Percentiles rank a stretch among this genome's conserved stretches.
Evolutionary conservation across 176 grass and related monocot genomes (phyloP).

Genomic region (Oryza officinalis): DNA sequence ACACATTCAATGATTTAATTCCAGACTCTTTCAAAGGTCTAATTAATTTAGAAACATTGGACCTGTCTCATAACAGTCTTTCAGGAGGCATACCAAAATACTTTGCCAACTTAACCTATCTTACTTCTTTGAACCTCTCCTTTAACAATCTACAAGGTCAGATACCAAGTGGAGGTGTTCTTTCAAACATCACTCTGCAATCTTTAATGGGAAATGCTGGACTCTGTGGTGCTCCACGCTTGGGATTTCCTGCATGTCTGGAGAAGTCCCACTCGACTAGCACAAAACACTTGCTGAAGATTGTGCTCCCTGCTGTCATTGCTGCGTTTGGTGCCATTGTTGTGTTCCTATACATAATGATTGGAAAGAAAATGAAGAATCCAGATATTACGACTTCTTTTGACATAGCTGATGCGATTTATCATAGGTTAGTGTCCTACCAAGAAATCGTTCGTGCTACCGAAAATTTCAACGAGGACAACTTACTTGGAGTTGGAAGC

Average conservation of each 20-base stretch:
- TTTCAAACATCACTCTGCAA: not conserved
- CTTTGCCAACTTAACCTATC: not conserved
- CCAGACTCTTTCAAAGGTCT: not conserved
- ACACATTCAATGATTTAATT: not conserved
- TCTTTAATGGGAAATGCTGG: not conserved
- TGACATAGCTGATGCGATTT: not conserved
- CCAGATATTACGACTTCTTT: not conserved
- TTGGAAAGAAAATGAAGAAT: not conserved
- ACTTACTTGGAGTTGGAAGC: not conserved
- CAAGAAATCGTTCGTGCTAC: not conserved
- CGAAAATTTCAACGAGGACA: not conserved
- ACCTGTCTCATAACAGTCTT: not conserved
- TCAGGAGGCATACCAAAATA: not conserved
- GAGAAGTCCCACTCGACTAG: not conserved
- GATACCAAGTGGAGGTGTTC: slow-evolving; percentile 12
- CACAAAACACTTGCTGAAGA: not conserved
- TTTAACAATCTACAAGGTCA: slow-evolving; percentile 1
- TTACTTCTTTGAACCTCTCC: not conserved
- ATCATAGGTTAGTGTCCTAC: not conserved
- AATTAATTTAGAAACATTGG: not conserved
- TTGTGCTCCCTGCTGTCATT: not conserved
- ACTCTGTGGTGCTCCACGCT: not conserved
- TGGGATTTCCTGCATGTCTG: not conserved
- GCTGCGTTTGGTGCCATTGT: not conserved
- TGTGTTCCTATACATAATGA: not conserved